phyloP scores from a whole-genome alignment of 179 eudicot genomes.

The Beta corolliflora region DNA sequence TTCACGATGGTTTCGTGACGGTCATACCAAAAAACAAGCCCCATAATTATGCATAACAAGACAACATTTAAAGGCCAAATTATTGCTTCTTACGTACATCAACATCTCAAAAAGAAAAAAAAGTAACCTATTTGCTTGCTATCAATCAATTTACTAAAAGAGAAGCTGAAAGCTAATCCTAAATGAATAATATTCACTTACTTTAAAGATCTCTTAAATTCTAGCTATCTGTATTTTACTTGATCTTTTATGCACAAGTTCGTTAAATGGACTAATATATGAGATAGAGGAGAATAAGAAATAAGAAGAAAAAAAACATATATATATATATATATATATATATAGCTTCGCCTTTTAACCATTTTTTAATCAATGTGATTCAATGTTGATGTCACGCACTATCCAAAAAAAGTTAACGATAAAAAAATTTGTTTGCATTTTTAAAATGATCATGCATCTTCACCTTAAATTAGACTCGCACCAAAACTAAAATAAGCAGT shows the following conservation, averaged over 20 bases:
- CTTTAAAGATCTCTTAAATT: neutral
- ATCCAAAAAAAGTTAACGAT: neutral
- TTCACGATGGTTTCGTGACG: constrained; percentile 30
- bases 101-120: constrained; percentile 17
- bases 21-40: constrained; percentile 23
- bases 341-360: no score
- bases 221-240: no score
- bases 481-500: neutral
- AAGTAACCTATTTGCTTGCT: constrained; percentile 23
- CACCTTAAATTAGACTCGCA: neutral
- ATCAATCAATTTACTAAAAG: neutral
- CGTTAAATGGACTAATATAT: no score
- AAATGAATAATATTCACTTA: neutral
- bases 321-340: no score
- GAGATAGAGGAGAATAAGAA: no score
- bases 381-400: neutral
- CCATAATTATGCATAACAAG: constrained; percentile 25
- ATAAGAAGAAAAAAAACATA: no score
- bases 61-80: constrained; percentile 19
- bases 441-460: neutral
- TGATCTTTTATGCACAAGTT: no score
- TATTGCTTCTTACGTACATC: constrained; percentile 1
- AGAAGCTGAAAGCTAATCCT: neutral
- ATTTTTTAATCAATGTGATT: neutral
- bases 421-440: no score